Percentiles rank a stretch among this genome's conserved stretches.
These are phyloP conservation scores for Boletus rubropictus DNA, from an alignment of 768 basidiomycete species.

Conservation along the genomic window DNA sequence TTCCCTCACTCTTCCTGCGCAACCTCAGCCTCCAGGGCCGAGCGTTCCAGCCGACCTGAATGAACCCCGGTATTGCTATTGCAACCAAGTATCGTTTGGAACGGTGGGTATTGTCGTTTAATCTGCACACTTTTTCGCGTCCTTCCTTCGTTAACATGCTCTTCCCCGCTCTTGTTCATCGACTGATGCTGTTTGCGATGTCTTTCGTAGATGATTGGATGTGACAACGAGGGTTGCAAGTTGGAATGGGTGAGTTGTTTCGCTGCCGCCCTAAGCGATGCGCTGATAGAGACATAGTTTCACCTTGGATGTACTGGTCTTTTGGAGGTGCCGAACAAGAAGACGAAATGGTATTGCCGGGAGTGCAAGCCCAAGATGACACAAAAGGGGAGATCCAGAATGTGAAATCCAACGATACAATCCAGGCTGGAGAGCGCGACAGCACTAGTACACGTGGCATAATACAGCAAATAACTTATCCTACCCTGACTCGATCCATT, in stretches of 20 bases:
- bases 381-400: conserved; percentile 31
- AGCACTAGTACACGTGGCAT: conserved; percentile 14
- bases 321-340: conserved; percentile 48
- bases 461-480: conserved; percentile 18
- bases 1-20: conserved; percentile 35
- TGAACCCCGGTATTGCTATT: conserved; percentile 74
- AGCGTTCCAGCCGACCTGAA: conserved; percentile 34
- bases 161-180: neutral
- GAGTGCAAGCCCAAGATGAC: conserved; percentile 46
- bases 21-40: conserved; percentile 15
- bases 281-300: conserved; percentile 43
- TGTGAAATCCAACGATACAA: conserved; percentile 6
- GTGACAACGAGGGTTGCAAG: conserved; percentile 65
- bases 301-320: conserved; percentile 66
- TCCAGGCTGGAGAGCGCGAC: neutral
- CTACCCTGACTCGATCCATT: neutral
- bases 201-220: conserved; percentile 73
- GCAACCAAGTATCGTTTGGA: conserved; percentile 74
- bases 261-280: neutral
- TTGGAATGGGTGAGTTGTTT: conserved; percentile 72
- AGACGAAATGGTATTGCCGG: conserved; percentile 65
- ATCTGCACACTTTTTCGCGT: neutral
- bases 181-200: neutral
- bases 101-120: conserved; percentile 43
- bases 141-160: neutral